phyloP scores from a whole-genome alignment of 148 eudicot species.

The Persicaria tinctoria region DNA sequence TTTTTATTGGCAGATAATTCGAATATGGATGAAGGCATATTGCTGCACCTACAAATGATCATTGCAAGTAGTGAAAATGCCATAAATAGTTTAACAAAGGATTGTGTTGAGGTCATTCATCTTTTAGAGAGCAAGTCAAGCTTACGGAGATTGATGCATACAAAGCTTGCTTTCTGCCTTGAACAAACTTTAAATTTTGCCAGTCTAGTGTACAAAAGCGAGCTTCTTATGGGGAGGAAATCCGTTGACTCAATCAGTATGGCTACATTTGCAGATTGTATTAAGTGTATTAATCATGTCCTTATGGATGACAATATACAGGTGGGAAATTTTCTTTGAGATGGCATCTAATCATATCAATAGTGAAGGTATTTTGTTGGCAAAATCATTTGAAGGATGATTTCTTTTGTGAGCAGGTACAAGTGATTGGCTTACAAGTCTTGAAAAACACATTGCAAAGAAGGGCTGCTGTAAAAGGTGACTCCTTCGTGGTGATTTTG shows the following conservation, averaged over 20 bases:
- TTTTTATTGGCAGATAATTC: slow-evolving; percentile 46
- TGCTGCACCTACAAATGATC: slow-evolving; percentile 38
- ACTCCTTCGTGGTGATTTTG: slow-evolving; percentile 52
- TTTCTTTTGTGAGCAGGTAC: slow-evolving; percentile 42
- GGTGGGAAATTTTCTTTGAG: slow-evolving; percentile 29
- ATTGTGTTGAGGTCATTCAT: slow-evolving; percentile 62
- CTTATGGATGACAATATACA: slow-evolving; percentile 53
- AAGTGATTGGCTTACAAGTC: slow-evolving; percentile 74
- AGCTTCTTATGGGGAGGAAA: slow-evolving; percentile 28
- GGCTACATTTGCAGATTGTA: slow-evolving; percentile 39
- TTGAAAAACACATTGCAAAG: slow-evolving; percentile 58
- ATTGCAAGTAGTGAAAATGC: slow-evolving; percentile 53
- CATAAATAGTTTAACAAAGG: slow-evolving; percentile 35
- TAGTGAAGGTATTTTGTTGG: not conserved
- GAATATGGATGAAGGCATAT: slow-evolving; percentile 28
- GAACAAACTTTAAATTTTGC: slow-evolving; percentile 54
- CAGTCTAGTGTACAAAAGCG: slow-evolving; percentile 44
- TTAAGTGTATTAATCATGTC: slow-evolving; percentile 36
- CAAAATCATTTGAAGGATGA: slow-evolving; percentile 16
- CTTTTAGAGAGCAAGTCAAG: slow-evolving; percentile 44
- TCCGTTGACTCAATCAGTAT: slow-evolving; percentile 34
- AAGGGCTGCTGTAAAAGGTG: slow-evolving; percentile 30
- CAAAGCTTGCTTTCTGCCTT: slow-evolving; percentile 82
- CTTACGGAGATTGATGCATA: slow-evolving; percentile 46
- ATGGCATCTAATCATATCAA: not conserved